phyloP scores from a whole-genome alignment of 192 early-diverging fungal genomes.

The Entrophospora sp. region DNA sequence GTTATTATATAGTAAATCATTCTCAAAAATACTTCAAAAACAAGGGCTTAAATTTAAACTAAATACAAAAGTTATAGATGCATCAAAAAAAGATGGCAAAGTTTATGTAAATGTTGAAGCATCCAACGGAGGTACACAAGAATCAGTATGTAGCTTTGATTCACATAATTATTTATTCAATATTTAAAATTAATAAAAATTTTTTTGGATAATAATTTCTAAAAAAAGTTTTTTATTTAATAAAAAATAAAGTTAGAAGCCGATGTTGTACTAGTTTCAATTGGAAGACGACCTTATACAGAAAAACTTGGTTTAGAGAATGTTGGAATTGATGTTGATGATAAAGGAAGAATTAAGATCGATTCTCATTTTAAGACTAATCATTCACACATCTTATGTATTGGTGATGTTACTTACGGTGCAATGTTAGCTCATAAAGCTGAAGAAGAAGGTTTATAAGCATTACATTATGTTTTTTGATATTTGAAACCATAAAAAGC shows the following conservation, averaged over 20 bases:
- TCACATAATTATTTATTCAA: background rate
- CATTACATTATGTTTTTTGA: too few species aligned
- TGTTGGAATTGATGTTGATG: constrained; percentile 82
- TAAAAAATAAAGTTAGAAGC: constrained; percentile 57
- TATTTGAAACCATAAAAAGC: too few species aligned
- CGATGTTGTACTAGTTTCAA: constrained; percentile 86
- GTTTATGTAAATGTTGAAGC: constrained; percentile 88
- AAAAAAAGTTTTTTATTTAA: background rate
- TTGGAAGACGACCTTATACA: constrained; percentile 93
- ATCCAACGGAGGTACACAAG: constrained; percentile 69
- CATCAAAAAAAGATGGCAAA: constrained; percentile 76
- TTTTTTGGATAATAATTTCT: background rate
- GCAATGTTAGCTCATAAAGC: constrained; percentile 99
- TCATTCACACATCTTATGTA: constrained; percentile 81
- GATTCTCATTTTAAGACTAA: constrained; percentile 82
- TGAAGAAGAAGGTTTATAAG: constrained; percentile 81
- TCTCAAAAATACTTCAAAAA: constrained; percentile 87
- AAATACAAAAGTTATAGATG: constrained; percentile 88
- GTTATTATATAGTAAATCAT: constrained; percentile 52
- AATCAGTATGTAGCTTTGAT: constrained; percentile 61
- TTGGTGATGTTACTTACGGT: constrained; percentile 95
- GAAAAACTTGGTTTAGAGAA: constrained; percentile 87
- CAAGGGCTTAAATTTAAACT: constrained; percentile 99
- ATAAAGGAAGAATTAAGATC: constrained; percentile 78
- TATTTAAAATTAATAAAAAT: background rate